Evolutionary conservation across 768 basidiomycete genomes (phyloP).

Genomic region (Rhizopogon vulgaris): DNA sequence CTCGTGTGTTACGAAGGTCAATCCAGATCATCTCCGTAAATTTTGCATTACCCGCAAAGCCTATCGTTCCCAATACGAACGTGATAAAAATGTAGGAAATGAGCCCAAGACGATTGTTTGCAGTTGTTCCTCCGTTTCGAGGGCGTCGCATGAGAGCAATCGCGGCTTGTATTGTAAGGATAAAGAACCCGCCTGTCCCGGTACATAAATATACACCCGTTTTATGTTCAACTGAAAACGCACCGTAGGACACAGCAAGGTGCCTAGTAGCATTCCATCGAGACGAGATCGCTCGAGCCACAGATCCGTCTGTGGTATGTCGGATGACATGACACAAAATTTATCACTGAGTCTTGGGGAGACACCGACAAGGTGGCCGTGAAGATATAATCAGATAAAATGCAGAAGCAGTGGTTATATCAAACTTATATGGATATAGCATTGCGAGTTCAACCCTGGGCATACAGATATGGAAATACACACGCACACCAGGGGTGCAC

Average conservation of each 20-base stretch:
- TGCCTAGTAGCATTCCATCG: conserved; percentile 13
- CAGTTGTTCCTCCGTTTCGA: not conserved
- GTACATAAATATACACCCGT: not conserved
- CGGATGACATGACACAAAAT: conserved; percentile 12
- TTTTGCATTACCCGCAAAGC: conserved; percentile 19
- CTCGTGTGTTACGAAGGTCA: conserved; percentile 18
- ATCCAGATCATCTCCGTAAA: conserved; percentile 29
- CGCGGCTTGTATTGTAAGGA: conserved; percentile 16
- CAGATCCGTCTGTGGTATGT: conserved; percentile 12
- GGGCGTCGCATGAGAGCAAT: conserved; percentile 4
- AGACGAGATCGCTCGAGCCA: conserved; percentile 23
- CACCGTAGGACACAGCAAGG: conserved; percentile 21
- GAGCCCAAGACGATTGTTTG: conserved; percentile 5
- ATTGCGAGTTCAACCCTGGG: not conserved
- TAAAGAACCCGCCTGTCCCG: conserved; percentile 14
- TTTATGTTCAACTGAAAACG: not conserved
- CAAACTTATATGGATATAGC: too few relatives aligned
- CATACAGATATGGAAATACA: too few relatives aligned
- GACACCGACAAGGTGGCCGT: not conserved
- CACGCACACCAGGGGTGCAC: too few relatives aligned
- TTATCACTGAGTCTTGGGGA: not conserved
- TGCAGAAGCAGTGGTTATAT: not conserved
- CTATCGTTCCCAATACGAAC: conserved; percentile 23
- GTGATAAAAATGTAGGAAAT: conserved; percentile 18
- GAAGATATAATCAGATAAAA: not conserved